Base-by-base conservation (phyloP, 805 yeast species). In the Saturnispora halmiae region DNA sequence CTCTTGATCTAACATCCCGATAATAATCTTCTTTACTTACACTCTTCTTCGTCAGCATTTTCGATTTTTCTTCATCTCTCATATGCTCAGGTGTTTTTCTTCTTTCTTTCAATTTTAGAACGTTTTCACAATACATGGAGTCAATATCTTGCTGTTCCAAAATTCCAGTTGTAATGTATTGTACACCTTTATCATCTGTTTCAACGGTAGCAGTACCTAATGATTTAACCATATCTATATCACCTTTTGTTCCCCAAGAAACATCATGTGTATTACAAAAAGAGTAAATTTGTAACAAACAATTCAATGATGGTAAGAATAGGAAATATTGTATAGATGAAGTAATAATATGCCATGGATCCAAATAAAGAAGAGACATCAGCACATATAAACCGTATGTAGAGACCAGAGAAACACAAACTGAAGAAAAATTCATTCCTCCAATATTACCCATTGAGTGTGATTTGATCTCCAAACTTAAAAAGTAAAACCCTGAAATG, bases 171-270 rank as follows among this genome's bases (percentile, higher is more conserved):
- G 82, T 87, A 32, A 84, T 86, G 30, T 86, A 82, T 55, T 83
- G 88, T 46, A 79, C 81, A 39, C 95, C 95, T 43, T 81, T 73
- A 41, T 82, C 92, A 46, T 80, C 80, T 55, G 82, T 79, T 37
- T 75, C 79, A 46, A 84, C 82, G 24, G 83, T 82, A 37, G 94
- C 94, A 34, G 83, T 79, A 36, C 94, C 88, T 28, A 80, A 66
- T 46, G 75, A 81, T 48, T 75, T 75, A 15, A 76, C 73, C 34
- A 77, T 81, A 45, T 73, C 75, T 48, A 80, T 82, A 46, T 88
- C 96, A 50, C 98, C 98, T 59, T 90, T 90, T 2, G 98, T 90
- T 63, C 98, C 98, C 98, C 98, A 90, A 0, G 96, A 83, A 38
- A 92, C 95, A 67, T 90, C 98, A 63, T 90, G 97, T 3, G 96